These are phyloP conservation scores for Phytophthora lateralis DNA, from an alignment of 352 stramenopile species.

Conservation along the genomic window DNA sequence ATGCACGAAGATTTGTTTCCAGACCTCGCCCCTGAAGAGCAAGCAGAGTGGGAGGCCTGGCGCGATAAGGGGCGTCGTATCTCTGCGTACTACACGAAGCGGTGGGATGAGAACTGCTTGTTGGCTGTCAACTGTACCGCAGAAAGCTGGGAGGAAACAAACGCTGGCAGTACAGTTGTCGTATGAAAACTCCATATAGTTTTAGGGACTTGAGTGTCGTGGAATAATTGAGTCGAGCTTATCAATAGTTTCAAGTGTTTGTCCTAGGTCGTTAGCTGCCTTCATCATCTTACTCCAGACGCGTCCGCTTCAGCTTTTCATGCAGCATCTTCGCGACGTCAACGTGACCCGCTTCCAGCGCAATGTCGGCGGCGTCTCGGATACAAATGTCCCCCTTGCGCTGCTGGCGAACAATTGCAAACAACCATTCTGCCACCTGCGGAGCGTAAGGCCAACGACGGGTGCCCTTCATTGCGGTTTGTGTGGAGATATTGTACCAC, in stretches of 20 bases:
- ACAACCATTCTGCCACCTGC: constrained; percentile 2
- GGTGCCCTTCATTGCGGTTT: constrained; percentile 2
- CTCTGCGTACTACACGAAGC: constrained; percentile 44
- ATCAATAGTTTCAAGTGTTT: too few relatives aligned
- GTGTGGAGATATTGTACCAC: constrained; percentile 4
- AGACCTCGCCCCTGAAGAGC: constrained; percentile 11
- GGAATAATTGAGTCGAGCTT: too few relatives aligned
- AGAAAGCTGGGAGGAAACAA: background rate
- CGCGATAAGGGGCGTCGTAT: constrained; percentile 32
- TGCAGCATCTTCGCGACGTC: constrained; percentile 8
- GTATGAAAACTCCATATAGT: background rate
- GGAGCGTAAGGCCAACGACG: background rate
- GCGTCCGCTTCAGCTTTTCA: background rate
- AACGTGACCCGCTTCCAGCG: constrained; percentile 6
- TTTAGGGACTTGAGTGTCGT: too few relatives aligned
- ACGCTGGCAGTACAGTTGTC: background rate
- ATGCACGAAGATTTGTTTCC: constrained; percentile 40
- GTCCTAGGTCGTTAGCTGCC: background rate
- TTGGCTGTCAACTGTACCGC: constrained; percentile 6
- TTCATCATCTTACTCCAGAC: background rate
- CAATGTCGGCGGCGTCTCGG: constrained; percentile 10
- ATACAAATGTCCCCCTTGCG: constrained; percentile 3
- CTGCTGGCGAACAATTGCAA: background rate
- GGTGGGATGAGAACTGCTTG: constrained; percentile 33
- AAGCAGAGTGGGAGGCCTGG: constrained; percentile 31